Base-by-base conservation (phyloP, 192 early-diverging fungal genomes). In the Umbelopsis vinacea region DNA sequence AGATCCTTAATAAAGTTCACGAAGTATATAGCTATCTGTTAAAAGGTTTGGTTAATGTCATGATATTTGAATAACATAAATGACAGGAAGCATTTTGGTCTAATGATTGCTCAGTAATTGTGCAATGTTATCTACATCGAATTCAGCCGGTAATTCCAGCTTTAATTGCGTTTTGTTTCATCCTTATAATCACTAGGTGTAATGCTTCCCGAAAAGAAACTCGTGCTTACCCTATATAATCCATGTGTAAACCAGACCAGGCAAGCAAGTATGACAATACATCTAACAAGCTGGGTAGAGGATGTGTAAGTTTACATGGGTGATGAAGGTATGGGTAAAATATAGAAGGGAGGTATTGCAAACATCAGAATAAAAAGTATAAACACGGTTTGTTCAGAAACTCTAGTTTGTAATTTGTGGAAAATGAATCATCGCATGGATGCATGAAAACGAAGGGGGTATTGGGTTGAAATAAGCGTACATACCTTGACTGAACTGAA, bases 61-160 rank as follows among this genome's bases (percentile, higher is more conserved):
- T 6, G 11, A 35, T 33, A 29, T 35, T 35, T 35, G 19, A 69
- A 66, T n/a, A 73, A 78, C 33, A 69, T 35, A 14, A 40, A 52
- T 63, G n/a, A 12, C 68, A 52, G 63, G 14, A 50, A 5, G 19
- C 38, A 35, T 26, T 43, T n/a, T 71, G 46, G 4, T 17, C 6
- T 8, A n/a, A 45, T 53, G 76, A 43, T 57, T 76, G 74, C 74
- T 85, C 80, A 89, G 85, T 77, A 72, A 73, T 55, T 10, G 76
- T 77, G 87, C 84, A 89, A 88, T 84, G 82, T 85, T 88, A 81
- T 89, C 89, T 88, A 84, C 82, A 75, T 74, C 52, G 76, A 54
- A 71, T 81, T 90, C 87, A 84, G 89, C 83, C 89, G 89, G 89
- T 90, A 90, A 90, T 90, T 90, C 89, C 89, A 90, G 86, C 85